Evolutionary conservation across 2,329 filamentous ascomycete genomes (phyloP), one percentile per base, ranked within the genome.

Genomic region (Stemphylium beticola): DNA sequence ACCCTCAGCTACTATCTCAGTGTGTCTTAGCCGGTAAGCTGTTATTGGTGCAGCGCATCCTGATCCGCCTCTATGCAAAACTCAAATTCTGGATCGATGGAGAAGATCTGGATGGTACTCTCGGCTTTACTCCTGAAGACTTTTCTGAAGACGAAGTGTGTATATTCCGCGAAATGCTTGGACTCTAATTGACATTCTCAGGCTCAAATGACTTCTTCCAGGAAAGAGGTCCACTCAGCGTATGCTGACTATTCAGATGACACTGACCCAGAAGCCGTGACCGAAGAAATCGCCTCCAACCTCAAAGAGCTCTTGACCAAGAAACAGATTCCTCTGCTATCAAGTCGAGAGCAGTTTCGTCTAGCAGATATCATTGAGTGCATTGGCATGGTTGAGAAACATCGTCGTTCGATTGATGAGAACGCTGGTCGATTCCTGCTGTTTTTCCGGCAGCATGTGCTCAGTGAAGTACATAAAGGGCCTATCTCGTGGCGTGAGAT

Each of bases 1-100:
- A 99, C 67, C 95, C 95, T 0, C 92, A 96, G 67, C 91, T 96
- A 54, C 77, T 98, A 22, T 89, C 90, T 47, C 91, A 97, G 73
- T 93, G 90, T 65, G 91, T 96, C 33, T 80, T 96, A 22, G 84
- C 87, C 17, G 93, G 93, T 0, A 96, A 96, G 71, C 83, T 83
- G 31, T 72, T 76, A 3, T 74, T 92, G 5, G 91, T 95, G 2
- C 88, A 92, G 62, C 82, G 81, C 9, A 86, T 96, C 9, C 75
- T 98, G 24, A 79, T 90, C 46, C 85, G 85, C 5, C 78, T 99
- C 18, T 83, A 92, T 66, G 85, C 87, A 65, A 88, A 85, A 12
- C 77, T 99, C 45, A 96, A 93, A 68, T 96, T 91, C 62, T 91
- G 89, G 74, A 86, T 88, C 0, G 87, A 93, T 59, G 92, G 91